Evolutionary conservation across 768 basidiomycete species (phyloP).

Genomic region (Imleria badia): DNA sequence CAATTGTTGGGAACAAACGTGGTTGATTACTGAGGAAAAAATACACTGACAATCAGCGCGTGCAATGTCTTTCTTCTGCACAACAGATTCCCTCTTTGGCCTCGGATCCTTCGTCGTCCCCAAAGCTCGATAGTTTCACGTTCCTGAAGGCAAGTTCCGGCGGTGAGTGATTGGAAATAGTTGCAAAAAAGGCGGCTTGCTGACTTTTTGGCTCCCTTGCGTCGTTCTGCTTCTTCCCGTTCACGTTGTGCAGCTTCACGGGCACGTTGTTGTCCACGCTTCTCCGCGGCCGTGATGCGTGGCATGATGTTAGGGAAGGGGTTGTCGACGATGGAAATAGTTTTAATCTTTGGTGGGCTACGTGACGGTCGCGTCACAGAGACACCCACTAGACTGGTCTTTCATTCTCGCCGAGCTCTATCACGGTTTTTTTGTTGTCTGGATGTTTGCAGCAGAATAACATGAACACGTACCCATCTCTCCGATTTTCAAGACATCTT

Average conservation of each 20-base stretch:
- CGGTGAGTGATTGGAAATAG: not conserved
- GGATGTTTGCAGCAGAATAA: not conserved
- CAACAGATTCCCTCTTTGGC: constrained; percentile 53
- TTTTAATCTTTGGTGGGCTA: constrained; percentile 90
- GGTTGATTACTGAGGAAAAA: not conserved
- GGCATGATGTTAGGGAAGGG: constrained; percentile 96
- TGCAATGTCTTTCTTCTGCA: constrained; percentile 71
- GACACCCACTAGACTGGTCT: constrained; percentile 74
- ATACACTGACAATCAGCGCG: constrained; percentile 75
- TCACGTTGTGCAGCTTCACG: constrained; percentile 73
- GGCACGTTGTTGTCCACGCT: constrained; percentile 79
- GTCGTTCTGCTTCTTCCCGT: constrained; percentile 69
- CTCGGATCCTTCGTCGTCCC: constrained; percentile 63
- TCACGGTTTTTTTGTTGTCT: not conserved
- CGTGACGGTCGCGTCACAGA: not conserved
- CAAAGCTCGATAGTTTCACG: constrained; percentile 87
- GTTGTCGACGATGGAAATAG: constrained; percentile 83
- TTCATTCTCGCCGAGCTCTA: constrained; percentile 73
- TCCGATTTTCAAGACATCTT: constrained; percentile 91
- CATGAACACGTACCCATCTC: constrained; percentile 63
- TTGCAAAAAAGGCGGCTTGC: constrained; percentile 20
- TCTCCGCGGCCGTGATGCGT: constrained; percentile 93
- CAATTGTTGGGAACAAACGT: not conserved
- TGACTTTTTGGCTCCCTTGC: constrained; percentile 87
- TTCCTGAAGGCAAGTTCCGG: constrained; percentile 52